Evolutionary conservation across 495 filamentous ascomycete genomes (phyloP).

Genomic region (Sphaerosporella brunnea): DNA sequence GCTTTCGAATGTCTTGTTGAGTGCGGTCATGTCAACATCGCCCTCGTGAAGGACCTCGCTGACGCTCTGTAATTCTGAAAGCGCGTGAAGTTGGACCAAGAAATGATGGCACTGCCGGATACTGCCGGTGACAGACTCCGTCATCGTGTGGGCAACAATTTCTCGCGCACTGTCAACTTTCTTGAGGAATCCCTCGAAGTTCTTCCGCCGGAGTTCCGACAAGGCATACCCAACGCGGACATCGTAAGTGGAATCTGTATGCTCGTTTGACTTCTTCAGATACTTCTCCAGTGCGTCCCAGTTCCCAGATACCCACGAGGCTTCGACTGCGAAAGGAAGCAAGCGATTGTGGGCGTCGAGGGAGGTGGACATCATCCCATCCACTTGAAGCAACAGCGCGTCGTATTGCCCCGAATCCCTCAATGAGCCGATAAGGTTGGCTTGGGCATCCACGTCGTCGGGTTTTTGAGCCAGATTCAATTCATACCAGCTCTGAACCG

Average conservation of each 20-base stretch:
- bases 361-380: conserved; percentile 45
- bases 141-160: conserved; percentile 53
- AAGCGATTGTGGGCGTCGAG: conserved; percentile 37
- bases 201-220: conserved; percentile 40
- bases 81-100: conserved; percentile 66
- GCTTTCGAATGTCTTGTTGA: conserved; percentile 26
- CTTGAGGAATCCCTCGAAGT: conserved; percentile 37
- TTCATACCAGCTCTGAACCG: conserved; percentile 96
- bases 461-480: conserved; percentile 63
- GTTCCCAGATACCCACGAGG: conserved; percentile 70
- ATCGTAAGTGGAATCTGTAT: conserved; percentile 57
- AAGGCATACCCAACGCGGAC: conserved; percentile 59
- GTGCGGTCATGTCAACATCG: conserved; percentile 26
- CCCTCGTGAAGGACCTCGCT: conserved; percentile 31
- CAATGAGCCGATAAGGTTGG: conserved; percentile 70
- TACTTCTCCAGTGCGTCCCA: conserved; percentile 62
- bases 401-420: conserved; percentile 75
- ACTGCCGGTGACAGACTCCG: conserved; percentile 54
- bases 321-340: conserved; percentile 69
- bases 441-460: conserved; percentile 54
- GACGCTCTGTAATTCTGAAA: conserved; percentile 57
- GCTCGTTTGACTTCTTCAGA: conserved; percentile 36
- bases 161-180: conserved; percentile 48
- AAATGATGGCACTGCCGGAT: conserved; percentile 63
- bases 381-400: conserved; percentile 66